Base-by-base conservation (phyloP, 2,329 filamentous ascomycete genomes). In the Herpotrichia juniperi region DNA sequence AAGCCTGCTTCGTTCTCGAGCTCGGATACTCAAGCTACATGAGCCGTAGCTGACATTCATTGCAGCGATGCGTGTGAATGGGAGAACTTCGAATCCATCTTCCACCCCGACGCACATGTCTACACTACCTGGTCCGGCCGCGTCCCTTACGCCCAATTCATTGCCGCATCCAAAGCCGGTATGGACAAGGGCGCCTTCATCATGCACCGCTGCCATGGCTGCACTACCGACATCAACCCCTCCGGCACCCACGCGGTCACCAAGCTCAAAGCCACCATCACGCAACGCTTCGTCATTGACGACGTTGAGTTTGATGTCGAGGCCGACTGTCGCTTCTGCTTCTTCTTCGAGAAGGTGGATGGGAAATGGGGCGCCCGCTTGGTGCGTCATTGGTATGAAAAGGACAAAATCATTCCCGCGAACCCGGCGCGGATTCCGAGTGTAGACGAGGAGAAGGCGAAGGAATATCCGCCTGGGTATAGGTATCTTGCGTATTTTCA, bases 41-140 rank as follows among this genome's bases (percentile, higher is more conserved):
- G n/a, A n/a, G n/a, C n/a, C n/a, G n/a, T n/a, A n/a, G n/a, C n/a
- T n/a, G n/a, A n/a, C n/a, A n/a, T n/a, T n/a, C n/a, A n/a, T 32
- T 32, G 30, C n/a, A 32, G 30, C 9, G 30, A 32, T n/a, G 30
- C 30, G 9, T 32, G 78, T 54, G 80, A 83, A 63, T 82, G 79
- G 80, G 76, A 80, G 42, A 82, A 82, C 59, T 73, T 81, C 19
- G 64, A 65, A 11, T 80, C 78, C 2, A 80, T 82, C 40, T 82
- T 82, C 63, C 78, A 81, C 54, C 72, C 74, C 0, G 70, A 72
- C 30, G 79, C 80, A 2, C 72, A 75, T 55, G 75, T 82, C 28
- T 81, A 80, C 63, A 82, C 80, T 0, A 80, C 79, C 10, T 82
- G 79, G 80, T 77, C 78, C 0, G 79, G 79, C 2, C 71, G 75